These are phyloP conservation scores for Backusella tuberculispora DNA, from an alignment of 192 early-diverging fungal species.

Conservation along the genomic window DNA sequence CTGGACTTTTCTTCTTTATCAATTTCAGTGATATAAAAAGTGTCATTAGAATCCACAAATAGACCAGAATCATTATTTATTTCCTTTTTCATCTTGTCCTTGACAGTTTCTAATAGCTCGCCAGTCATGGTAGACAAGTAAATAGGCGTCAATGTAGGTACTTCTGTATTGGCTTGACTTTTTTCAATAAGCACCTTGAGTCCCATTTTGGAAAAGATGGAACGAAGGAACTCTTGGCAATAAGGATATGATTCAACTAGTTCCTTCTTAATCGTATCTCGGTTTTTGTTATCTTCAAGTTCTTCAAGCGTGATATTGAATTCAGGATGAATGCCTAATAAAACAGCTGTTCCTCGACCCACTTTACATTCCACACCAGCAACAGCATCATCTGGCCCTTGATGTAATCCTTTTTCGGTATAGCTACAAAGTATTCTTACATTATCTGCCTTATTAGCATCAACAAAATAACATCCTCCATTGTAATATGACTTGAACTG, in stretches of 20 bases:
- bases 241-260: slow-evolving; percentile 52
- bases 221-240: slow-evolving; percentile 59
- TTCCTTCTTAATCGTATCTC: slow-evolving; percentile 51
- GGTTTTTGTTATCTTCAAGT: slow-evolving; percentile 51
- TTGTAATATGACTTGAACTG: slow-evolving; percentile 65
- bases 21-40: neutral
- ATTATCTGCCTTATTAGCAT: slow-evolving; percentile 34
- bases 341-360: slow-evolving; percentile 68
- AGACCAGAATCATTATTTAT: neutral
- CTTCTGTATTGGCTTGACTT: slow-evolving; percentile 25
- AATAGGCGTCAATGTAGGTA: slow-evolving; percentile 46
- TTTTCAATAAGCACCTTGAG: slow-evolving; percentile 53
- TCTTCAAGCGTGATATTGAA: slow-evolving; percentile 65
- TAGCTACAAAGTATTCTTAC: slow-evolving; percentile 51
- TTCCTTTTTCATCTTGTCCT: neutral
- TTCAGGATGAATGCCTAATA: slow-evolving; percentile 87
- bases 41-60: neutral
- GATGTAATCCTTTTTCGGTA: slow-evolving; percentile 32
- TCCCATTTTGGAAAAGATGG: slow-evolving; percentile 66
- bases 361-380: slow-evolving; percentile 73
- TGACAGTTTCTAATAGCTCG: neutral
- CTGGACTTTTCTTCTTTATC: neutral
- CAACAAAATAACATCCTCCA: slow-evolving; percentile 72
- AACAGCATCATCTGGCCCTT: slow-evolving; percentile 38
- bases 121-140: slow-evolving; percentile 33